Base-by-base conservation (phyloP, 148 eudicot species). In the Salicornia ramosissima region DNA sequence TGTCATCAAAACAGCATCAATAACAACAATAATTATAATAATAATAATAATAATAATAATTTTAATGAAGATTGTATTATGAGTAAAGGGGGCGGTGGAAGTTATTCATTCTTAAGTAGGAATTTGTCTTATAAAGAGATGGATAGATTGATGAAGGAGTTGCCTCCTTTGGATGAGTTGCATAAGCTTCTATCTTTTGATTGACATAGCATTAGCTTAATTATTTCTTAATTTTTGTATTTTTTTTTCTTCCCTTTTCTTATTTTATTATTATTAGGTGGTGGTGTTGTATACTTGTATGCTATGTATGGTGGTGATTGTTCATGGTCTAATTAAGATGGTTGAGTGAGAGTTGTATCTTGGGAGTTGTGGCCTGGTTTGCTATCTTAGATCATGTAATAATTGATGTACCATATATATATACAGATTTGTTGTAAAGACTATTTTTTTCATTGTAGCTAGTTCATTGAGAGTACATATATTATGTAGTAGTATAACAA, bases 141-240 rank as follows among this genome's bases (percentile, higher is more conserved):
- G 61, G 86, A 80, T 51, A 71, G 75, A 46, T 52, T 85, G 68
- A 50, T 82, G 6, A 82, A 55, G 53, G 85, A 85, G 21, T 69
- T 85, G 69, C 88, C 86, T 18, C 56, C 81, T n/a, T 56, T 76
- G 24, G 88, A 83, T 43, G 86, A 85, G 21, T 71, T 80, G 39
- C 75, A 75, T 29, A 70, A 51, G 29, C 36, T 79, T 55, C 42
- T 77, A 15, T 25, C 68, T 28, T 77, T 77, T 72, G 75, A 72
- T 16, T 72, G 21, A 50, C 28, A 60, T 19, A 34, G 39, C n/a
- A 0, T 49, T 49, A 4, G n/a, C n/a, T n/a, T n/a, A n/a, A 39
- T 39, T 39, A 4, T 39, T 39, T 39, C 42, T n/a, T n/a, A 4
- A 36, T 36, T 3, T 36, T 36, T 36, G 8, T 36, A 36, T 36